Conservation (phyloP, 2,329 filamentous ascomycete genomes). For the Colletotrichum sp. region DNA sequence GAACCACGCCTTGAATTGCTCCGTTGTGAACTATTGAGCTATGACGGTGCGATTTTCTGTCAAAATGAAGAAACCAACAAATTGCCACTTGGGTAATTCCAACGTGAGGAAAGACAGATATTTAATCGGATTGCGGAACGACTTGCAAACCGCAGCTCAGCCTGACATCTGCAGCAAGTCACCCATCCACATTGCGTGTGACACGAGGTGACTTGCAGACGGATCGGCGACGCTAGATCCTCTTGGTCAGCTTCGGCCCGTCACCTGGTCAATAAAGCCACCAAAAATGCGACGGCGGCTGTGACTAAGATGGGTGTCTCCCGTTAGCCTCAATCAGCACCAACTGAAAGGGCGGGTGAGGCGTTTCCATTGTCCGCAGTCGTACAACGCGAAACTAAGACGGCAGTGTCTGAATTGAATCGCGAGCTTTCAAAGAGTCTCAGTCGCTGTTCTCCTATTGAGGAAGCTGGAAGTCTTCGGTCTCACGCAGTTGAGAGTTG, state of each 20-base stretch:
- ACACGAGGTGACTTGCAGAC: background rate
- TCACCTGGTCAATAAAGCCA: background rate
- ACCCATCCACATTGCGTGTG: background rate
- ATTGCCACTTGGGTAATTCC: background rate
- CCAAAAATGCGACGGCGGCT: background rate
- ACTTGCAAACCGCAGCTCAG: background rate
- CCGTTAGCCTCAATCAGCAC: background rate
- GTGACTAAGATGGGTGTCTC: background rate
- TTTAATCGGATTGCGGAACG: background rate
- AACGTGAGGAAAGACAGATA: background rate
- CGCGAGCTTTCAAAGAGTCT: background rate
- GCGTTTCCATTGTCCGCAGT: background rate
- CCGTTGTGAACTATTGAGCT: background rate
- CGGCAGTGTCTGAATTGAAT: background rate
- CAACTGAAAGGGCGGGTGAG: background rate
- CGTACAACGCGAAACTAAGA: background rate
- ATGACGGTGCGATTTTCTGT: background rate
- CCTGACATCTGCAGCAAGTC: background rate
- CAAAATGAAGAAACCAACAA: background rate
- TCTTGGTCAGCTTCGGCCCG: background rate
- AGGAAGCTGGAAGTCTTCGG: background rate
- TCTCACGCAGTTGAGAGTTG: background rate
- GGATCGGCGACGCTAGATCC: slow-evolving; percentile 11
- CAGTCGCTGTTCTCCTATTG: background rate
- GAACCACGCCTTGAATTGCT: background rate